Percentiles rank a stretch among this genome's conserved stretches.
Conservation (phyloP, 768 basidiomycete genomes). For the Hebeloma cylindrosporum region DNA sequence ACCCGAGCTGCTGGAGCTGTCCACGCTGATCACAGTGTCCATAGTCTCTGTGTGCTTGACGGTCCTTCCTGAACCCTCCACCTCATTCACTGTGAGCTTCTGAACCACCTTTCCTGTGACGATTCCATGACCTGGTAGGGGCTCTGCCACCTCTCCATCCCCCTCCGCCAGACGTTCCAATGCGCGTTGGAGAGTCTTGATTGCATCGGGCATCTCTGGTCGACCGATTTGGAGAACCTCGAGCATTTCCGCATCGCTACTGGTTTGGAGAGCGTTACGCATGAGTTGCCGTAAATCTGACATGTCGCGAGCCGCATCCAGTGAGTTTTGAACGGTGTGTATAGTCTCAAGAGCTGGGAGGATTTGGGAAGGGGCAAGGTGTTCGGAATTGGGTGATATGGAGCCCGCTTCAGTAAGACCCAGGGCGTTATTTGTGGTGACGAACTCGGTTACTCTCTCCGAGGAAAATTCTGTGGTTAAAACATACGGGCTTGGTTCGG, state of each 20-base stretch:
- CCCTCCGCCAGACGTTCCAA: slow-evolving; percentile 25
- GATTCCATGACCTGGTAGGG: slow-evolving; percentile 7
- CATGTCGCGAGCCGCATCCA: slow-evolving; percentile 52
- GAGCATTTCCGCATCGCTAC: slow-evolving; percentile 65
- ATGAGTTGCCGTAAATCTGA: slow-evolving; percentile 59
- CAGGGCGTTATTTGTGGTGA: slow-evolving; percentile 22
- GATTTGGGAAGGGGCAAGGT: slow-evolving; percentile 11
- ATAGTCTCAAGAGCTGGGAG: slow-evolving; percentile 25
- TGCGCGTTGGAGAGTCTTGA: slow-evolving; percentile 73
- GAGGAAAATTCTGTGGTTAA: slow-evolving; percentile 9
- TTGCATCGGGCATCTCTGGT: slow-evolving; percentile 76
- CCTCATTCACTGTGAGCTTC: slow-evolving; percentile 19
- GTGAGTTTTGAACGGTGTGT: slow-evolving; percentile 30
- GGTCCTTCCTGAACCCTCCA: not conserved
- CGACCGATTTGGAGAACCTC: slow-evolving; percentile 59
- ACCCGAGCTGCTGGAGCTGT: slow-evolving; percentile 22
- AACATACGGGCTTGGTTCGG: slow-evolving; percentile 7
- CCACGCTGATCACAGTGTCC: slow-evolving; percentile 26
- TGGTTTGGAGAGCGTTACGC: slow-evolving; percentile 53
- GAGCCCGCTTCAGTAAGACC: slow-evolving; percentile 18
- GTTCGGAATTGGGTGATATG: slow-evolving; percentile 4
- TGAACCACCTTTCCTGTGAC: slow-evolving; percentile 21
- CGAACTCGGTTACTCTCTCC: slow-evolving; percentile 18
- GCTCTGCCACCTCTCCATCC: slow-evolving; percentile 8
- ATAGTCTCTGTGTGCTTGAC: slow-evolving; percentile 23